These are phyloP conservation scores for Cordyceps sp. DNA, from an alignment of 2,329 filamentous ascomycete species.

Conservation along the genomic window DNA sequence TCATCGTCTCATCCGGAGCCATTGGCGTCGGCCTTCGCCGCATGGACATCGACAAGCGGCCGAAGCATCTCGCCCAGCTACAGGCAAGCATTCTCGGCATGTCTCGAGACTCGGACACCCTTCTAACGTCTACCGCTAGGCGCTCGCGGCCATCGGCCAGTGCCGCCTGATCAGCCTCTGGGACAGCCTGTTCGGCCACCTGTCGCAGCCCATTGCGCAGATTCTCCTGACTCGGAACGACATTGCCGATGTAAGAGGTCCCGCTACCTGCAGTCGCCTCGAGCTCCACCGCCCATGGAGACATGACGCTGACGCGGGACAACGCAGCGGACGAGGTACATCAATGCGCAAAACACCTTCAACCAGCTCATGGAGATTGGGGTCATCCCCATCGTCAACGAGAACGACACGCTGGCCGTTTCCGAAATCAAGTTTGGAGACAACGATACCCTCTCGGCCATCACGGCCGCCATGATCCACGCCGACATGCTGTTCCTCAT, in stretches of 20 bases:
- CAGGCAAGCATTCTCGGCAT: slow-evolving; percentile 37
- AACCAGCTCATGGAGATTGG: slow-evolving; percentile 81
- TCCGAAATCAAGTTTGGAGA: slow-evolving; percentile 99
- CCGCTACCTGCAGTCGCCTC: too few relatives aligned
- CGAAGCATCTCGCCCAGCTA: slow-evolving; percentile 77
- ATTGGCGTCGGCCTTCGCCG: slow-evolving; percentile 84
- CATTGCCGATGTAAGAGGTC: slow-evolving; percentile 63
- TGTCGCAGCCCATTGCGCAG: slow-evolving; percentile 83
- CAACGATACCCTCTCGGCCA: slow-evolving; percentile 93
- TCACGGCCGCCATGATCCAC: slow-evolving; percentile 93
- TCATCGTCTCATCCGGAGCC: slow-evolving; percentile 93
- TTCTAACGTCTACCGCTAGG: slow-evolving; percentile 24
- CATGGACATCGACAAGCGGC: slow-evolving; percentile 76
- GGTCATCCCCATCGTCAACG: slow-evolving; percentile 95
- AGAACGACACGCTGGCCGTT: slow-evolving; percentile 93
- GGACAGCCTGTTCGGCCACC: slow-evolving; percentile 80
- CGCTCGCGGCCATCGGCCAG: slow-evolving; percentile 88
- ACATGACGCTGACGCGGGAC: slow-evolving; percentile 4
- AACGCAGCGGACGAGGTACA: slow-evolving; percentile 68
- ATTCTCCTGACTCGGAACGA: slow-evolving; percentile 89
- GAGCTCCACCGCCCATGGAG: too few relatives aligned
- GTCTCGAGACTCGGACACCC: background rate
- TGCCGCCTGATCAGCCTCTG: slow-evolving; percentile 89
- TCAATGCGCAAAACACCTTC: slow-evolving; percentile 94
- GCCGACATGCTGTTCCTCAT: slow-evolving; percentile 95